Base-by-base conservation (phyloP, 1,139 yeast species). In the Yamadazyma sp. region DNA sequence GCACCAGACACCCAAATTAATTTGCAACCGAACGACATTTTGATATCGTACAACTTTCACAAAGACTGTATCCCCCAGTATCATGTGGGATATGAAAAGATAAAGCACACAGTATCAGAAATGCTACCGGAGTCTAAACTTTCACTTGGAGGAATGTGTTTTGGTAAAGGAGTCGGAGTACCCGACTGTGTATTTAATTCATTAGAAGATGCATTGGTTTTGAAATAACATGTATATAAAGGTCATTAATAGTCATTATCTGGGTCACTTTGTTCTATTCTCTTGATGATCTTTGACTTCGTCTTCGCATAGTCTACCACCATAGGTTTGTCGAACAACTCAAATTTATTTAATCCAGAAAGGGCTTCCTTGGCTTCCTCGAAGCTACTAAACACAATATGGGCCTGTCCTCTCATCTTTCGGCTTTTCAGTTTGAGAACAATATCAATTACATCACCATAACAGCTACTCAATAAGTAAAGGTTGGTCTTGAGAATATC, bases 111-210 rank as follows among this genome's bases (percentile, higher is more conserved):
- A 22, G 57, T 60, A 4, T 64, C 68, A 33, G 49, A 59, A 6
- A 48, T 55, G 12, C 47, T 41, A 16, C 14, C 20, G 8, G 18
- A 29, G 6, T 11, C 61, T 9, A 66, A 69, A 16, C 55, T 88
- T 2, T 73, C 82, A 1, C 54, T 86, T 8, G 89, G 94, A 16
- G 97, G 97, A 0, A 86, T 85, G 78, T 78, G 88, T 2, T 83
- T 84, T 57, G 87, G 89, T 10, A 76, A 75, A 31, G 95, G 96
- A 0, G 80, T 87, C 2, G 97, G 97, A 1, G 90, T 90, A 0
- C 96, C 96, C 1, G 96, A 89, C 59, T 85, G 92, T 49, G 84
- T 87, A 1, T 60, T 76, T 28, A 80, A 81, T 52, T 76, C 86
- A 6, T 70, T 85, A 39, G 72, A 70, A 35, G 78, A 70, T 39